phyloP scores from a whole-genome alignment of 768 basidiomycete genomes.

The Xerocomus potaroensis region DNA sequence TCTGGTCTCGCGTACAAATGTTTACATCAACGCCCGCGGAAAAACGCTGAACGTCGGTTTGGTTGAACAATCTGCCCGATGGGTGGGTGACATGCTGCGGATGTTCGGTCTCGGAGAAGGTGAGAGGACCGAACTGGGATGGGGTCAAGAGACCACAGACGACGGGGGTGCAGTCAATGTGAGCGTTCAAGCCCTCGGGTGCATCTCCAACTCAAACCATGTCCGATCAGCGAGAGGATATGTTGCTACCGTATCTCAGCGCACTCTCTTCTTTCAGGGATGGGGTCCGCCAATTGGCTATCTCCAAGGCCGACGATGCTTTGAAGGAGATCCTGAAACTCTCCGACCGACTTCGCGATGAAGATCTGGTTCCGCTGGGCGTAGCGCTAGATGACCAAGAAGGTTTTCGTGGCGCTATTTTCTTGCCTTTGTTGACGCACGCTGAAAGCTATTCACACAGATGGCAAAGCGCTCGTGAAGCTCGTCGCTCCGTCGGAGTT shows the following conservation, averaged over 20 bases:
- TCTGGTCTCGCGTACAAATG: slow-evolving; percentile 78
- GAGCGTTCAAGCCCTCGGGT: slow-evolving; percentile 33
- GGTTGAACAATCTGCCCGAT: slow-evolving; percentile 59
- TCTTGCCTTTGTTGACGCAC: not conserved
- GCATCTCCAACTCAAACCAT: not conserved
- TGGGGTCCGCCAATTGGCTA: slow-evolving; percentile 77
- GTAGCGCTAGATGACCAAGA: slow-evolving; percentile 97
- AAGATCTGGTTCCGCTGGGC: slow-evolving; percentile 88
- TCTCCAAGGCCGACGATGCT: slow-evolving; percentile 59
- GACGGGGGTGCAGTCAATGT: slow-evolving; percentile 35
- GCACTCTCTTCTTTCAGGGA: slow-evolving; percentile 89
- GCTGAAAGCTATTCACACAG: slow-evolving; percentile 36
- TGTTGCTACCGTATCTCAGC: slow-evolving; percentile 86
- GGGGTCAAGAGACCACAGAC: slow-evolving; percentile 65
- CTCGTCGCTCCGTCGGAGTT: slow-evolving; percentile 80
- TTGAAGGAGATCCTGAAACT: slow-evolving; percentile 79
- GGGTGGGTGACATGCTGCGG: slow-evolving; percentile 69
- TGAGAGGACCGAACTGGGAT: slow-evolving; percentile 67
- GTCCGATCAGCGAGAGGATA: slow-evolving; percentile 66
- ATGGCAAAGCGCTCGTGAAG: slow-evolving; percentile 94
- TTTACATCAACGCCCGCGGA: slow-evolving; percentile 74
- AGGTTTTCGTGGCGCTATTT: slow-evolving; percentile 47
- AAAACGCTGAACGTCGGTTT: slow-evolving; percentile 57
- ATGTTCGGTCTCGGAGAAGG: slow-evolving; percentile 80
- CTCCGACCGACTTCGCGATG: slow-evolving; percentile 86